Conservation (phyloP, 2,329 filamentous ascomycete species). For the Lasiodiplodia hormozganensis region DNA sequence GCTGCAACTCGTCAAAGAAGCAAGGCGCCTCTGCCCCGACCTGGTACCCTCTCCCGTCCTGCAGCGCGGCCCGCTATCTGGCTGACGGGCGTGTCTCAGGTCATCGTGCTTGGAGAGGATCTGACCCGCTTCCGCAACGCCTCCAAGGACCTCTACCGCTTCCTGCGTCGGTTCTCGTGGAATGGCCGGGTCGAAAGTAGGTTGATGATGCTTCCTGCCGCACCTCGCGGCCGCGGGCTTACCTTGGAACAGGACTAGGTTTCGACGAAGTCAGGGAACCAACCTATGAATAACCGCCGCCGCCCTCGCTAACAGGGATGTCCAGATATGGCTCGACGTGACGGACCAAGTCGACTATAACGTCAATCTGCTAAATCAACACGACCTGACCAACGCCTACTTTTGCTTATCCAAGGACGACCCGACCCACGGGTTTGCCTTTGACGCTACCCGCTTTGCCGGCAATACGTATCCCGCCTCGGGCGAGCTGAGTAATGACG, state of each 20-base stretch:
- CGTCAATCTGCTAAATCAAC: constrained; percentile 69
- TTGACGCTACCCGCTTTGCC: constrained; percentile 72
- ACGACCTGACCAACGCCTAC: constrained; percentile 72
- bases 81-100: constrained; percentile 30
- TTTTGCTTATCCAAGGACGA: constrained; percentile 78
- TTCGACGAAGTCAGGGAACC: constrained; percentile 78
- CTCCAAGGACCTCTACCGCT: constrained; percentile 79
- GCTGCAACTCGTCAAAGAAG: constrained; percentile 84
- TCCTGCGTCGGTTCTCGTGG: constrained; percentile 79
- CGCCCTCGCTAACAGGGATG: constrained; percentile 6
- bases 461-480: constrained; percentile 66
- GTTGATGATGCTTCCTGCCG: not conserved
- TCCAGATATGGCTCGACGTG: constrained; percentile 74
- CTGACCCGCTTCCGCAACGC: constrained; percentile 77
- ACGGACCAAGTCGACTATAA: constrained; percentile 90
- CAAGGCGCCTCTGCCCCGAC: constrained; percentile 79
- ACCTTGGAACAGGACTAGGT: constrained; percentile 63
- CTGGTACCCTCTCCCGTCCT: constrained; percentile 48
- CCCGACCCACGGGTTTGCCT: constrained; percentile 80
- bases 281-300: constrained; percentile 17
- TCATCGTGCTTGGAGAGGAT: constrained; percentile 84
- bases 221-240: not conserved
- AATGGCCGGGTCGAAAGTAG: constrained; percentile 72
- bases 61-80: constrained; percentile 16
- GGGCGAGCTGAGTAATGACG: constrained; percentile 30